Evolutionary conservation across 2,329 filamentous ascomycete species (phyloP).

Genomic region (Paracoccidioides lutzii): DNA sequence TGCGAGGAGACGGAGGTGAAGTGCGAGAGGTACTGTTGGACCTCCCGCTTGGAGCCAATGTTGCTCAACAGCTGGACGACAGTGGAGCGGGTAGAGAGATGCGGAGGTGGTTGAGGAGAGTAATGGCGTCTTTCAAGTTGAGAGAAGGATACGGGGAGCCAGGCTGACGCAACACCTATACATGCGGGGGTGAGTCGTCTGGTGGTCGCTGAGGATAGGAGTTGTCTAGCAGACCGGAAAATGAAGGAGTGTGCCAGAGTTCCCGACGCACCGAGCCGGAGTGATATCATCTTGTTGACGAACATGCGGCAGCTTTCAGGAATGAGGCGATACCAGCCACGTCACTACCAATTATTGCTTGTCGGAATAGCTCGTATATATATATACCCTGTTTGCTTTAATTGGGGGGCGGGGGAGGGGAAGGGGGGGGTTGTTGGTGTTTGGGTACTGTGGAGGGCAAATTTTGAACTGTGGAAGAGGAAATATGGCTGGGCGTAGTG

Average conservation of each 20-base stretch:
- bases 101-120: conserved; percentile 34
- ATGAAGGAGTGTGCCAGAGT: conserved; percentile 14
- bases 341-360: background rate
- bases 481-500: background rate
- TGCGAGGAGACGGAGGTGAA: conserved; percentile 95
- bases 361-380: background rate
- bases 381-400: background rate
- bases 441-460: background rate
- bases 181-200: conserved; percentile 6
- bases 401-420: background rate
- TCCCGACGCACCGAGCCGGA: conserved; percentile 34
- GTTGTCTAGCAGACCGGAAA: conserved; percentile 11
- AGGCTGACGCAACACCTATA: conserved; percentile 3
- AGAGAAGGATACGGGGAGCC: conserved; percentile 18
- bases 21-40: conserved; percentile 93
- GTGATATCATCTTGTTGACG: conserved; percentile 28
- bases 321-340: background rate
- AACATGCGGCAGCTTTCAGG: conserved; percentile 7
- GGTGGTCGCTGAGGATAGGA: conserved; percentile 16
- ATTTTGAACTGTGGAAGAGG: background rate
- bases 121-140: conserved; percentile 26
- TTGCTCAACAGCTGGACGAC: conserved; percentile 87
- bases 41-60: conserved; percentile 90
- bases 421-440: background rate
- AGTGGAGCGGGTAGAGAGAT: conserved; percentile 59